Conservation (phyloP, 805 yeast species). For the Ogataea nitratoaversa region DNA sequence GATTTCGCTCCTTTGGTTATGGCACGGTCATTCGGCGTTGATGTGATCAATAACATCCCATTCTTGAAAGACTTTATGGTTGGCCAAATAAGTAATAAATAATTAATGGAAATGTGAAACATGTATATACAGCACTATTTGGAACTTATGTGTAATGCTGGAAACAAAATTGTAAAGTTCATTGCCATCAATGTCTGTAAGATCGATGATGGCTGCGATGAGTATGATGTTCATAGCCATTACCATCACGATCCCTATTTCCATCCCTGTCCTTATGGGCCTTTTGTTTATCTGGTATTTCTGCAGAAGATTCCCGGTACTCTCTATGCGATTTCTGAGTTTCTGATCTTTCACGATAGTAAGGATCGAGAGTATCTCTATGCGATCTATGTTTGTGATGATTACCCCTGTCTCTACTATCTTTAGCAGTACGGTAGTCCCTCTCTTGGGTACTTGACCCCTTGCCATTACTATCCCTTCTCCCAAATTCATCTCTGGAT, state of each 20-base stretch:
- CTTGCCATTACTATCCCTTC: not conserved
- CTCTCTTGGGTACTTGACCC: not conserved
- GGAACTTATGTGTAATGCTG: no score
- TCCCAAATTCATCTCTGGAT: not conserved
- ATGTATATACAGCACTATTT: no score
- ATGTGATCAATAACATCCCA: conserved; percentile 56
- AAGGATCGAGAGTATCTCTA: not conserved
- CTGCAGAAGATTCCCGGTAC: no score
- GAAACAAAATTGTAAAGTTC: no score
- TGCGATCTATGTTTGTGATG: not conserved
- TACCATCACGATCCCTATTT: not conserved
- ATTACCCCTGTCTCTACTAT: not conserved
- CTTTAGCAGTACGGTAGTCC: no score
- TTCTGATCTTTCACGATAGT: not conserved
- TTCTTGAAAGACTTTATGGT: conserved; percentile 70
- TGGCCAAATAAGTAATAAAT: conserved; percentile 35
- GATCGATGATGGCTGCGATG: not conserved
- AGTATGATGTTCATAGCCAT: not conserved
- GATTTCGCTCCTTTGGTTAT: conserved; percentile 71
- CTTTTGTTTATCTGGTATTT: no score
- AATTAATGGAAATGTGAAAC: no score
- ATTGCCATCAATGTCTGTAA: not conserved
- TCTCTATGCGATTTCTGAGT: no score
- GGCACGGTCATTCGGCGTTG: conserved; percentile 72
- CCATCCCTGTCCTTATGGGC: not conserved